Evolutionary conservation across 73 alveolate genomes (phyloP).

Genomic region (Stentor roeselii): DNA sequence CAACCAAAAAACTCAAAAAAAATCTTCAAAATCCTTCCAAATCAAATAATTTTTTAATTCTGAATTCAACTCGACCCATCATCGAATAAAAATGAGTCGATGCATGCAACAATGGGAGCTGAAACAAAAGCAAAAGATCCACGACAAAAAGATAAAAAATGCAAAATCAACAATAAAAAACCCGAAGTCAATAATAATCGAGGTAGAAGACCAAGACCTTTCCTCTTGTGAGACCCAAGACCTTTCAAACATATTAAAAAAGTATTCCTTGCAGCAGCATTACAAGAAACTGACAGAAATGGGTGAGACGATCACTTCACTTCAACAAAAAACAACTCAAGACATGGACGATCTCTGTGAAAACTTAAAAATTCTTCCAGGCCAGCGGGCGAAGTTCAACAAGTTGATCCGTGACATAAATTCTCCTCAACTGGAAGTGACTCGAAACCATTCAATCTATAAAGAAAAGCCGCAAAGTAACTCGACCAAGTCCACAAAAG

Average conservation of each 20-base stretch:
- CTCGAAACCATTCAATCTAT: not conserved
- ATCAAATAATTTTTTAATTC: not conserved
- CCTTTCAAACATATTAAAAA: not conserved
- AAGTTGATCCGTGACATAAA: not conserved
- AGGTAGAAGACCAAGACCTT: not conserved
- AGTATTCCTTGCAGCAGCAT: slow-evolving; percentile 7
- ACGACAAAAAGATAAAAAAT: slow-evolving; percentile 22
- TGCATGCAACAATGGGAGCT: slow-evolving; percentile 31
- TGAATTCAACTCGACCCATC: not conserved
- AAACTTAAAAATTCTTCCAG: slow-evolving; percentile 15
- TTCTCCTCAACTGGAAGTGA: not conserved
- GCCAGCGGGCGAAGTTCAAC: slow-evolving; percentile 9
- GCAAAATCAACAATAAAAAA: slow-evolving; percentile 22
- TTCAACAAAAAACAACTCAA: not conserved
- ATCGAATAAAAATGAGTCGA: not conserved
- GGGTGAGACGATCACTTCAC: not conserved
- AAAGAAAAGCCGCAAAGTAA: not conserved
- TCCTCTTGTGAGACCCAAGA: not conserved
- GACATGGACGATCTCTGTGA: not conserved
- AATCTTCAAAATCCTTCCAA: too few species aligned
- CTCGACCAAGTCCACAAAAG: not conserved
- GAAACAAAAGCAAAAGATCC: slow-evolving; percentile 9
- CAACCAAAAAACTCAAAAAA: too few species aligned
- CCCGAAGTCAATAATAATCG: slow-evolving; percentile 14
- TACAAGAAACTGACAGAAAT: slow-evolving; percentile 19